These are phyloP conservation scores for Penicillium frequentans DNA, from an alignment of 2,329 filamentous ascomycete genomes.

Conservation along the genomic window DNA sequence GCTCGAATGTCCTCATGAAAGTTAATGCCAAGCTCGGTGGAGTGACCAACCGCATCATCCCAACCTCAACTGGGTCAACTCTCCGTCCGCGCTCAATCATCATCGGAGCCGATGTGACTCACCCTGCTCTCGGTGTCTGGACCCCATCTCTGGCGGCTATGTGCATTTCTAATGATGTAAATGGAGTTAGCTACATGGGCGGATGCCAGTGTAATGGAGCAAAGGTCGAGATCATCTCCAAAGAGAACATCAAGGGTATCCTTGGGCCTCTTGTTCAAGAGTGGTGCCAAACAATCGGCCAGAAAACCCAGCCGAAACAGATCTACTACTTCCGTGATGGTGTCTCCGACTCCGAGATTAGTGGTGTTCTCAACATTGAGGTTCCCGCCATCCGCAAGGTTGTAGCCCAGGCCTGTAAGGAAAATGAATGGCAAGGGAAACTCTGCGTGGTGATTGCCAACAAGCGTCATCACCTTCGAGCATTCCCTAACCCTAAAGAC, in stretches of 20 bases:
- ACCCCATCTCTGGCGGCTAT: constrained; percentile 81
- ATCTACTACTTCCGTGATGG: constrained; percentile 81
- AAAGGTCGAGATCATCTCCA: constrained; percentile 74
- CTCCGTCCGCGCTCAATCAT: constrained; percentile 65
- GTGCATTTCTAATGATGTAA: constrained; percentile 73
- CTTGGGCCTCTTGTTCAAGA: constrained; percentile 62
- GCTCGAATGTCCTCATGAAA: constrained; percentile 94
- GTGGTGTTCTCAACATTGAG: constrained; percentile 76
- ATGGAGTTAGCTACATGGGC: constrained; percentile 74
- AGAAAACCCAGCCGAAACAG: constrained; percentile 37
- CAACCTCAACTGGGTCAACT: constrained; percentile 40
- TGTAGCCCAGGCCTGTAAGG: constrained; percentile 6
- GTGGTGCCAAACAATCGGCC: constrained; percentile 62
- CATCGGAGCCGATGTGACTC: constrained; percentile 88
- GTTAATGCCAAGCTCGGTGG: constrained; percentile 95
- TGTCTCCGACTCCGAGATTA: constrained; percentile 83
- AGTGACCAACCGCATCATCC: constrained; percentile 60
- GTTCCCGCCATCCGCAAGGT: constrained; percentile 43
- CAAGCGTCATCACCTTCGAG: constrained; percentile 91
- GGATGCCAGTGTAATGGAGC: constrained; percentile 79
- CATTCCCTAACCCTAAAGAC: constrained; percentile 70
- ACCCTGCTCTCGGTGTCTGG: constrained; percentile 67
- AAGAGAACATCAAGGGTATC: constrained; percentile 64
- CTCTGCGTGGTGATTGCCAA: constrained; percentile 86
- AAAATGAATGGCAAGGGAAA: constrained; percentile 52